Evolutionary conservation across 176 grass and related monocot genomes (phyloP), one percentile per base, ranked within the genome.

Genomic region (Oryza longistaminata): DNA sequence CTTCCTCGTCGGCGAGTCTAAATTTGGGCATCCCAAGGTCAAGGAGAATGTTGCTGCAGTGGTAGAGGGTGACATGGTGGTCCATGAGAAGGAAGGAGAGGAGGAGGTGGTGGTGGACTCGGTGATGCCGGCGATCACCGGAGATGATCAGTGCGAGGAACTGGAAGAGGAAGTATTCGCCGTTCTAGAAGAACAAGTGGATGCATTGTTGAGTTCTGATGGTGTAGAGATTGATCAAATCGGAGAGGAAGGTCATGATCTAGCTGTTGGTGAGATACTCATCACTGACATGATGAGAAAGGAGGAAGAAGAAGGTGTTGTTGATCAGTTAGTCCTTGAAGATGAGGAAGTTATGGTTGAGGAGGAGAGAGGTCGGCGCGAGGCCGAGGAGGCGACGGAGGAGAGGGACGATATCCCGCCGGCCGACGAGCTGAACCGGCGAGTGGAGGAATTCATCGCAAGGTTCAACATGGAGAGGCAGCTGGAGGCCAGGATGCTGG

Each of bases 381-480:
- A 66, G 3, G 73, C 53, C 7, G 67, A 62, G 42, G 74, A 62
- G 44, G 66, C 82, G 16, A 21, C 35, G n/a, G 77, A 83, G 6
- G 84, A 87, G 40, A 40, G 19, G 11, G 68, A 42, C 73, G 25
- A 74, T 46, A 15, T 83, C 7, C 81, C 40, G 0, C 70, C 86
- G n/a, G 81, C 71, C 19, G 92, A 97, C 1, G 94, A 92, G 45
- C 65, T 97, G 67, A 94, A 97, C 79, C 86, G 78, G 67, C 84
- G 87, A 81, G 92, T 94, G 15, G 94, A 94, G 74, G 90, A 97
- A 49, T 97, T 97, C 49, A 97, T 97, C 66, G 86, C 92, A 16
- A 92, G 91, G 50, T 76, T 97, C 44, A 97, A 97, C 86, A 87
- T 92, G 92, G 90, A 97, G 78, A 90, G 91, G 71, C 89, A 85